Conservation (phyloP, 371 early-diverging fungal species). For the Lichtheimia hyalospora region DNA sequence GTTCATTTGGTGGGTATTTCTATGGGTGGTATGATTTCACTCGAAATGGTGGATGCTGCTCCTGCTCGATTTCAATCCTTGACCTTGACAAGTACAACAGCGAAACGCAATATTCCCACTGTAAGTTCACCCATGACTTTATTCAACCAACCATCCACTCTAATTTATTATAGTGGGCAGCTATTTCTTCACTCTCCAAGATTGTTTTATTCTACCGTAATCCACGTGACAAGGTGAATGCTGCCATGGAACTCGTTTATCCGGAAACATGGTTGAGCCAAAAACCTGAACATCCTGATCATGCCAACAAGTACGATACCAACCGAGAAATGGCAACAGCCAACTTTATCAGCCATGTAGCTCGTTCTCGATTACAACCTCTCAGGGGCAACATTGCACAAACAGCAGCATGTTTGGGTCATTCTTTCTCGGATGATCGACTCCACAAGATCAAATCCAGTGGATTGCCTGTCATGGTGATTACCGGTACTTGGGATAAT, state of each 20-base stretch:
- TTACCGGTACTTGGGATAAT: constrained; percentile 42
- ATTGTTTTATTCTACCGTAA: constrained; percentile 29
- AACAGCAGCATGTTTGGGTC: constrained; percentile 35
- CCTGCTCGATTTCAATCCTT: constrained; percentile 41
- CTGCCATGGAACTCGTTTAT: constrained; percentile 35
- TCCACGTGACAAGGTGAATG: constrained; percentile 34
- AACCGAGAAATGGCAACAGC: constrained; percentile 32
- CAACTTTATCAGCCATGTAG: constrained; percentile 20
- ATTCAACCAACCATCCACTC: not conserved
- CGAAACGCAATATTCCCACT: constrained; percentile 42
- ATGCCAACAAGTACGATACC: constrained; percentile 15
- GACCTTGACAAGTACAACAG: constrained; percentile 45
- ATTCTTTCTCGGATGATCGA: constrained; percentile 37
- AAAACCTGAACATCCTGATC: constrained; percentile 17
- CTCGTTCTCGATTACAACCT: constrained; percentile 30
- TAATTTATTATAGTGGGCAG: constrained; percentile 27
- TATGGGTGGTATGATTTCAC: constrained; percentile 80
- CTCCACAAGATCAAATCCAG: constrained; percentile 21
- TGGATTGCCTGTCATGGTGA: constrained; percentile 36
- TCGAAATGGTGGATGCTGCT: constrained; percentile 49
- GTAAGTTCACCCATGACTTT: constrained; percentile 19
- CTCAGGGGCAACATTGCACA: constrained; percentile 37
- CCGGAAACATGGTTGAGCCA: constrained; percentile 34
- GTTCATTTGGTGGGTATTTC: constrained; percentile 74
- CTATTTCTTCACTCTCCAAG: constrained; percentile 30